Percentiles rank a stretch among this genome's conserved stretches.
These are phyloP conservation scores for Talaromyces nanjingensis DNA, from an alignment of 495 filamentous ascomycete genomes.

Conservation along the genomic window DNA sequence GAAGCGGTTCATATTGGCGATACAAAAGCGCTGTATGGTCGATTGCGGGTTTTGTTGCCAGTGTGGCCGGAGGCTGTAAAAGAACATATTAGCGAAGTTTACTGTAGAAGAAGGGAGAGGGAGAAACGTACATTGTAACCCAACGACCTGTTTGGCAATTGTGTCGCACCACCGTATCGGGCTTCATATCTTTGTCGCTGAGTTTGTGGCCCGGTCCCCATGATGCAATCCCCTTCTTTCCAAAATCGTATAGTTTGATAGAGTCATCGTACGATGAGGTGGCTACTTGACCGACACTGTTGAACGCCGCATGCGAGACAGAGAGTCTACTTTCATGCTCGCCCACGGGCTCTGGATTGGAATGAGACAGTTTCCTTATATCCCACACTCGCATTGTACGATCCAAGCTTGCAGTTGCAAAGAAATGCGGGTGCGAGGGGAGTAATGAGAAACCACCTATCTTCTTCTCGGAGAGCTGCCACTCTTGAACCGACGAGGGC, in stretches of 20 bases:
- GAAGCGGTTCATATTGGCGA: slow-evolving; percentile 97
- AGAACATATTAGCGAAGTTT: slow-evolving; percentile 16
- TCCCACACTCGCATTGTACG: slow-evolving; percentile 90
- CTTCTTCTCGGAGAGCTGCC: slow-evolving; percentile 83
- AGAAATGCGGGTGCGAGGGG: slow-evolving; percentile 66
- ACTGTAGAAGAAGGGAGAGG: slow-evolving; percentile 1
- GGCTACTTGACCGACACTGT: slow-evolving; percentile 70
- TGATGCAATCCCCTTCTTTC: slow-evolving; percentile 42
- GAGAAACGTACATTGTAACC: slow-evolving; percentile 58
- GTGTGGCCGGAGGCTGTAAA: slow-evolving; percentile 74
- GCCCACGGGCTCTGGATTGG: slow-evolving; percentile 61
- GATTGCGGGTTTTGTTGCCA: slow-evolving; percentile 80
- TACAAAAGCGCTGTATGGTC: slow-evolving; percentile 75
- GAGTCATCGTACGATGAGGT: slow-evolving; percentile 94
- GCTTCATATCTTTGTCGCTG: slow-evolving; percentile 56
- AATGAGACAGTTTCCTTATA: slow-evolving; percentile 64
- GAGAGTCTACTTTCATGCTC: slow-evolving; percentile 77
- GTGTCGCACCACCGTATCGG: slow-evolving; percentile 63
- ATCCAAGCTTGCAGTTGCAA: slow-evolving; percentile 90
- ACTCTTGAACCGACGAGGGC: slow-evolving; percentile 50
- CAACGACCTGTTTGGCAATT: slow-evolving; percentile 94
- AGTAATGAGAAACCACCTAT: slow-evolving; percentile 89
- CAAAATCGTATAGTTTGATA: slow-evolving; percentile 82
- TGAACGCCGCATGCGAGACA: slow-evolving; percentile 88
- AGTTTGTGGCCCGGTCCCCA: slow-evolving; percentile 61